phyloP scores from a whole-genome alignment of 306 rosid species.

The Dalbergia oliveri region DNA sequence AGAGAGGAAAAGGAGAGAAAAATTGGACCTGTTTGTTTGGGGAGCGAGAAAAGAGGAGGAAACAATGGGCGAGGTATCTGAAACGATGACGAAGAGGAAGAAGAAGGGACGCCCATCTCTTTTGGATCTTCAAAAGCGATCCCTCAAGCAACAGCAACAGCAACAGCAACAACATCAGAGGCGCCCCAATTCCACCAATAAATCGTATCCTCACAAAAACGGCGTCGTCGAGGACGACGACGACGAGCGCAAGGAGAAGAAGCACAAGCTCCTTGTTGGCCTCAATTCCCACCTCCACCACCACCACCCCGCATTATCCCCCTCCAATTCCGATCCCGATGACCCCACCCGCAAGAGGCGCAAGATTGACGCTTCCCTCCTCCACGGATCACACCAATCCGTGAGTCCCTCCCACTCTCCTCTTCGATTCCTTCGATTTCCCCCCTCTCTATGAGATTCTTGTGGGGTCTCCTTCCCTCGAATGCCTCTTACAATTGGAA shows the following conservation, averaged over 20 bases:
- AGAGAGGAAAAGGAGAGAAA: background rate
- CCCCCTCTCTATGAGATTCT: constrained; percentile 2
- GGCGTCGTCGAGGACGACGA: constrained; percentile 53
- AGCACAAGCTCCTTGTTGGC: constrained; percentile 77
- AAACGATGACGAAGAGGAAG: constrained; percentile 71
- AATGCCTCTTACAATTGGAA: background rate
- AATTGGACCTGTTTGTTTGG: constrained; percentile 50
- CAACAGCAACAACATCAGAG: constrained; percentile 45
- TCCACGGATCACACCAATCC: constrained; percentile 62
- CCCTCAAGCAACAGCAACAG: constrained; percentile 66
- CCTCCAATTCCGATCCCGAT: constrained; percentile 58
- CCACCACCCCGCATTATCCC: constrained; percentile 60
- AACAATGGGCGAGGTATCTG: constrained; percentile 78
- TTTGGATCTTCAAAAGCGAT: constrained; percentile 93
- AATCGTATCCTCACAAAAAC: constrained; percentile 38
- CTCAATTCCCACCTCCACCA: constrained; percentile 59
- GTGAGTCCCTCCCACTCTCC: constrained; percentile 47
- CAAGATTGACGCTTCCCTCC: constrained; percentile 54
- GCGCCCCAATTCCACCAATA: constrained; percentile 50
- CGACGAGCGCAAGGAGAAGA: constrained; percentile 82
- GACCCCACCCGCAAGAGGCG: constrained; percentile 57
- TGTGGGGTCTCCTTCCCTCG: background rate
- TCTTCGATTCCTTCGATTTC: constrained; percentile 20
- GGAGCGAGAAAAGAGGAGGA: constrained; percentile 62
- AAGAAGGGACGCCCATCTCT: constrained; percentile 99